Conservation (phyloP, 495 filamentous ascomycete species). For the Collariella sp. region DNA sequence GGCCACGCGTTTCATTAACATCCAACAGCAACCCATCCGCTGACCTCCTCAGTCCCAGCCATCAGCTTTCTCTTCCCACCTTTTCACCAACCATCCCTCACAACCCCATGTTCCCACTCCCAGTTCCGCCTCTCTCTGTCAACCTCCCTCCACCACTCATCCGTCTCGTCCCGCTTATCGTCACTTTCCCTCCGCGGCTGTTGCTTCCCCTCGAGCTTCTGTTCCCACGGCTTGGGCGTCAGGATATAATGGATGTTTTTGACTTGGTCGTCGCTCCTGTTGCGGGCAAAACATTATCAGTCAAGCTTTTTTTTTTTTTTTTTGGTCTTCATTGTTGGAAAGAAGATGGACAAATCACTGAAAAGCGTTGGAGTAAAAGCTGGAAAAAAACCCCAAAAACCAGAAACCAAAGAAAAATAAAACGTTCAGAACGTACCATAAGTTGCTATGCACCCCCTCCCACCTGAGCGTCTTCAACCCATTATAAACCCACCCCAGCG, state of each 20-base stretch:
- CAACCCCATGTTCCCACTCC: slow-evolving; percentile 5
- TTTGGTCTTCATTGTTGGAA: no score
- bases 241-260: slow-evolving; percentile 78
- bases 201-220: background rate
- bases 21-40: no score
- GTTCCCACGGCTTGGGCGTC: slow-evolving; percentile 74
- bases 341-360: no score
- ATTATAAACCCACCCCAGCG: slow-evolving; percentile 73
- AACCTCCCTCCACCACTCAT: slow-evolving; percentile 13
- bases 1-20: no score
- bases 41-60: no score
- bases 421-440: slow-evolving; percentile 39
- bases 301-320: no score
- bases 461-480: slow-evolving; percentile 69
- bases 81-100: background rate
- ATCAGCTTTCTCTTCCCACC: background rate
- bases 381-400: no score
- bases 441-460: slow-evolving; percentile 56
- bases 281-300: no score
- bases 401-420: background rate
- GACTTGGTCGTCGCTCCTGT: slow-evolving; percentile 57
- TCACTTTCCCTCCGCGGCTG: background rate
- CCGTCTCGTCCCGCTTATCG: background rate
- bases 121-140: slow-evolving; percentile 7
- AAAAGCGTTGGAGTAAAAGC: no score